A percentile compares a stretch with the other conserved stretches of the same genome.
Evolutionary conservation across 108 stramenopile species (phyloP).

Genomic region (Cylindrotheca fusiformis): DNA sequence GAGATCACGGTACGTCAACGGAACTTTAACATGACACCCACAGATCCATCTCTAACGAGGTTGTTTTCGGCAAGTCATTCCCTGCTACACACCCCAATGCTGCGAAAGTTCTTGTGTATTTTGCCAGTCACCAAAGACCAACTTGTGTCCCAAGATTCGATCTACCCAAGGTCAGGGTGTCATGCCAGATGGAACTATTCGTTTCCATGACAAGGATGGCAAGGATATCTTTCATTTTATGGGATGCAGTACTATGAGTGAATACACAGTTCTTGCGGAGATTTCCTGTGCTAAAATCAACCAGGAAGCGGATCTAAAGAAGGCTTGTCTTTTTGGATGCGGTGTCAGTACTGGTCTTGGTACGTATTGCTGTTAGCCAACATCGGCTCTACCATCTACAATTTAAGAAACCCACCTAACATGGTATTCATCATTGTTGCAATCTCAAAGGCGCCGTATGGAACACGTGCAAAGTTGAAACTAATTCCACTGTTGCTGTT

Average conservation of each 20-base stretch:
- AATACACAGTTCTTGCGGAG: constrained; percentile 93
- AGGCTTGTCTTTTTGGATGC: constrained; percentile 92
- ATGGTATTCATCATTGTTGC: too few species aligned
- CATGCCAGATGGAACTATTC: constrained; percentile 89
- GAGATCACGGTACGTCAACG: too few species aligned
- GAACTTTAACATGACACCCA: too few species aligned
- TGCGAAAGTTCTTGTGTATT: constrained; percentile 70
- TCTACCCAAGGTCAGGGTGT: constrained; percentile 83
- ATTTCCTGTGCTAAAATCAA: constrained; percentile 90
- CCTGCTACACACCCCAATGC: constrained; percentile 83
- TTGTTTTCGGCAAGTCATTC: too few species aligned
- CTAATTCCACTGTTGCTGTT: constrained; percentile 84
- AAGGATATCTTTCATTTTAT: constrained; percentile 94
- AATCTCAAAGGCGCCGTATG: constrained; percentile 95
- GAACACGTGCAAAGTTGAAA: constrained; percentile 94
- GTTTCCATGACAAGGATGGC: constrained; percentile 82
- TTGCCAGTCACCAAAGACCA: constrained; percentile 86
- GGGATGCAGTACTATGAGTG: constrained; percentile 93
- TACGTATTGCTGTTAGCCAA: too few species aligned
- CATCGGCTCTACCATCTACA: too few species aligned
- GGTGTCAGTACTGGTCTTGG: constrained; percentile 72
- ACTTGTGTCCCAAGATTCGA: constrained; percentile 86
- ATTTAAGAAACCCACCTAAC: too few species aligned
- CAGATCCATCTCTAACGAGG: too few species aligned
- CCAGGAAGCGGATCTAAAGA: constrained; percentile 79